Base-by-base conservation (phyloP, 495 filamentous ascomycete species). In the Tetracladium setigerum region DNA sequence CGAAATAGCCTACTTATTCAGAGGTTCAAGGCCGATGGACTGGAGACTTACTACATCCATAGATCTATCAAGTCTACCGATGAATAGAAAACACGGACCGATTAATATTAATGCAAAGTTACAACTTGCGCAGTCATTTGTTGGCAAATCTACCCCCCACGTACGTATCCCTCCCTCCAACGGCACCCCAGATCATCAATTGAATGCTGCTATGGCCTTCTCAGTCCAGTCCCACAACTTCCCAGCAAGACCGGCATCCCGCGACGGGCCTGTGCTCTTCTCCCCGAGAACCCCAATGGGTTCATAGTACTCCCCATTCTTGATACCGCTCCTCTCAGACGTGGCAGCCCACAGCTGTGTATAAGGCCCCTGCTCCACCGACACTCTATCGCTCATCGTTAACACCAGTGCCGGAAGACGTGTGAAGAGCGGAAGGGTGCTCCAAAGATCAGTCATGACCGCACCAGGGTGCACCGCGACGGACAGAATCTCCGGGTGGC, bases 151-250 rank as follows among this genome's bases (percentile, higher is more conserved):
- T n/a, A n/a, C n/a, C n/a, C n/a, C n/a, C n/a, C n/a, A n/a, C n/a
- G n/a, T n/a, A n/a, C n/a, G n/a, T n/a, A n/a, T n/a, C n/a, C n/a
- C n/a, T n/a, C n/a, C n/a, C n/a, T n/a, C n/a, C n/a, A n/a, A n/a
- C n/a, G n/a, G n/a, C n/a, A n/a, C n/a, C n/a, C n/a, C n/a, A n/a
- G n/a, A n/a, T n/a, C n/a, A n/a, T n/a, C n/a, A n/a, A n/a, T n/a
- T n/a, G n/a, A n/a, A 34, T n/a, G 31, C 31, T n/a, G 8, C 31
- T 34, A 81, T 61, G 44, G 78, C 73, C 27, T 56, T 60, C 54
- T 81, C 74, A 0, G 80, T 83, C 78, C 77, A 84, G 9, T 79
- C 75, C 79, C 79, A 84, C 34, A 86, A 57, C 55, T 63, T 65
- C 34, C 50, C 57, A 5, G 68, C 75, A 56, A 83, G 50, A 11